Base-by-base conservation (phyloP, 129 eudicot species). In the Logfia minima region DNA sequence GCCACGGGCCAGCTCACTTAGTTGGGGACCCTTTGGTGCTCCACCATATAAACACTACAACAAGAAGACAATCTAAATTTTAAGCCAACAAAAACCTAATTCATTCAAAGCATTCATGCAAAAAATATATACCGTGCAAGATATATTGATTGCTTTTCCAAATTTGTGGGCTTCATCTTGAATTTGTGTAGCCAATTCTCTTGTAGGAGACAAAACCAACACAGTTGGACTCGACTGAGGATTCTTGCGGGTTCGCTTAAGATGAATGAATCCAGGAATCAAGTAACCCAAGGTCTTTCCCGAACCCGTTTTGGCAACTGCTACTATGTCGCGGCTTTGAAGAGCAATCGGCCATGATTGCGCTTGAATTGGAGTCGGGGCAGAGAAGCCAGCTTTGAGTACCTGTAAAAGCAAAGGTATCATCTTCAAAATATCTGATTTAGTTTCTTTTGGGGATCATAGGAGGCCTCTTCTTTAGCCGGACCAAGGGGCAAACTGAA, bases 301-400 rank as follows among this genome's bases (percentile, higher is more conserved):
- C 3, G 97, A 95, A 16, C 99, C 99, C 5, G 98, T 94, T 83
- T 89, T 94, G 28, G 98, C 98, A 83, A 94, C 84, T 45, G 97
- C 98, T 65, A 94, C 98, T 34, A 94, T 87, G 74, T 94, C 98
- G 31, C 92, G 93, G 62, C 86, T 86, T 83, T 86, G 97, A 65
- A 94, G 84, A 31, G 98, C 98, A 86, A 94, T 81, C 26, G 98
- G 98, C 98, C 98, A 94, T 66, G 98, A 94, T 29, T 94, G 98
- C 19, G 98, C 98, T 87, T 94, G 98, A 56, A 94, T 94, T 6
- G 98, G 98, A 61, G 97, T 89, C 58, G 98, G 97, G 61, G 96
- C 87, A 73, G 97, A 82, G 68, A 94, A 94, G 31, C 98, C 98
- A 60, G 97, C 97, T 32, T 75, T 78, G 37, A 66, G 87, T 52